phyloP scores from a whole-genome alignment of 164 flowering plant species.

The Taxillus chinensis region DNA sequence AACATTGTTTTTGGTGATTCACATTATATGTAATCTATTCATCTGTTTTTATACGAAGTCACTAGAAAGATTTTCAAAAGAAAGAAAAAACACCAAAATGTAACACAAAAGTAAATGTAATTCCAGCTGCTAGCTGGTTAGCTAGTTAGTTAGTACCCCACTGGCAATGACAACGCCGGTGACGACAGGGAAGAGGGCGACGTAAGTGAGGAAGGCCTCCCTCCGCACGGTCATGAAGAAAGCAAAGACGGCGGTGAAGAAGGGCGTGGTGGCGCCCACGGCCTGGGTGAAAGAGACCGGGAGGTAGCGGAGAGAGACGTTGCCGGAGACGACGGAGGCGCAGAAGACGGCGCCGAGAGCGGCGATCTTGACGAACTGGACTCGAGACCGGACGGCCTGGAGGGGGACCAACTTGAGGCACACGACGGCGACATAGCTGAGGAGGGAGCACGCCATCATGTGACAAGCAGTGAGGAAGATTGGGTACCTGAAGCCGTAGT shows the following conservation, averaged over 20 bases:
- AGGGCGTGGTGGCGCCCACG: constrained; percentile 65
- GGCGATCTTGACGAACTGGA: constrained; percentile 54
- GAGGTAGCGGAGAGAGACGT: constrained; percentile 43
- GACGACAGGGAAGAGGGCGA: constrained; percentile 57
- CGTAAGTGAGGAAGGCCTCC: constrained; percentile 58
- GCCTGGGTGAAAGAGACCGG: constrained; percentile 68
- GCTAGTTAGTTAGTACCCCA: constrained; percentile 29
- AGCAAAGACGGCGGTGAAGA: constrained; percentile 66
- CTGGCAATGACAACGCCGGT: constrained; percentile 66
- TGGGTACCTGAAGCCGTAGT: constrained; percentile 70
- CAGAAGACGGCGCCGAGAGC: constrained; percentile 52
- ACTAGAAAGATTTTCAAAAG: too few species aligned
- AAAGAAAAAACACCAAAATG: too few species aligned
- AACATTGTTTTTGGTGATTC: too few species aligned
- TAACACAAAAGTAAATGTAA: too few species aligned
- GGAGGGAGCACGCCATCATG: constrained; percentile 61
- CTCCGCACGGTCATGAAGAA: constrained; percentile 50
- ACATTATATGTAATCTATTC: too few species aligned
- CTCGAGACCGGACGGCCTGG: constrained; percentile 58
- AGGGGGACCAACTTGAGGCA: constrained; percentile 67
- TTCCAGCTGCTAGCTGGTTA: too few species aligned
- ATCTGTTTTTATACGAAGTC: too few species aligned
- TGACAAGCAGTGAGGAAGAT: constrained; percentile 72
- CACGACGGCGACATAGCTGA: constrained; percentile 56
- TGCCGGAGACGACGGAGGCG: constrained; percentile 62